Evolutionary conservation across 1,284 basidiomycete genomes (phyloP).

Genomic region (Apiotrichum gamsii): DNA sequence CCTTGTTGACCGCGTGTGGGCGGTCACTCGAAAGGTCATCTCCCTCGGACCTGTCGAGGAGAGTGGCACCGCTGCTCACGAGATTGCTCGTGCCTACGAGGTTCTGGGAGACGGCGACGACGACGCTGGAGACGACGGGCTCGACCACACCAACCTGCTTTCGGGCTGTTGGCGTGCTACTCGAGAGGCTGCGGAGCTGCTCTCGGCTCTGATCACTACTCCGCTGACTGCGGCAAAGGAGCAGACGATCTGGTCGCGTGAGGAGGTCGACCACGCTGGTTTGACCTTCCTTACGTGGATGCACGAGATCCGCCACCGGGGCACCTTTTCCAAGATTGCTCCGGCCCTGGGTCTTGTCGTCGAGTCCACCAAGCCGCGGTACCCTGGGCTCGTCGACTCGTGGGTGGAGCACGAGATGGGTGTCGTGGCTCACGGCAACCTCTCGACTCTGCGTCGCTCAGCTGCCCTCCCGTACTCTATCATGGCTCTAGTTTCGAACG

Average conservation of each 20-base stretch:
- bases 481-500: slow-evolving; percentile 34
- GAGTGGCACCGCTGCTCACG: slow-evolving; percentile 34
- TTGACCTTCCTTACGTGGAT: slow-evolving; percentile 39
- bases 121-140: slow-evolving; percentile 19
- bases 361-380: slow-evolving; percentile 22
- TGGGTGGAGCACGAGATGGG: slow-evolving; percentile 41
- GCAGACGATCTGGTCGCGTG: slow-evolving; percentile 29
- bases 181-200: slow-evolving; percentile 41
- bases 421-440: slow-evolving; percentile 33
- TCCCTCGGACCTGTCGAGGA: slow-evolving; percentile 24
- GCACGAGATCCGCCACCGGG: slow-evolving; percentile 45
- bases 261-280: slow-evolving; percentile 32
- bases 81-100: slow-evolving; percentile 44
- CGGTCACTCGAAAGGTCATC: slow-evolving; percentile 35
- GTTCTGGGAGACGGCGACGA: slow-evolving; percentile 31
- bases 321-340: slow-evolving; percentile 44
- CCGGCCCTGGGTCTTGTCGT: slow-evolving; percentile 35
- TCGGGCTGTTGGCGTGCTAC: slow-evolving; percentile 46
- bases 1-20: slow-evolving; percentile 37
- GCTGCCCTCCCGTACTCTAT: slow-evolving; percentile 44
- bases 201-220: slow-evolving; percentile 27
- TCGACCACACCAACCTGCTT: slow-evolving; percentile 37
- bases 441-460: slow-evolving; percentile 44
- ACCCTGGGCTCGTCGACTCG: slow-evolving; percentile 20
- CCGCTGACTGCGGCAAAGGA: slow-evolving; percentile 13